These are phyloP conservation scores for Daedaleopsis nitida DNA, from an alignment of 768 basidiomycete genomes.

Conservation along the genomic window DNA sequence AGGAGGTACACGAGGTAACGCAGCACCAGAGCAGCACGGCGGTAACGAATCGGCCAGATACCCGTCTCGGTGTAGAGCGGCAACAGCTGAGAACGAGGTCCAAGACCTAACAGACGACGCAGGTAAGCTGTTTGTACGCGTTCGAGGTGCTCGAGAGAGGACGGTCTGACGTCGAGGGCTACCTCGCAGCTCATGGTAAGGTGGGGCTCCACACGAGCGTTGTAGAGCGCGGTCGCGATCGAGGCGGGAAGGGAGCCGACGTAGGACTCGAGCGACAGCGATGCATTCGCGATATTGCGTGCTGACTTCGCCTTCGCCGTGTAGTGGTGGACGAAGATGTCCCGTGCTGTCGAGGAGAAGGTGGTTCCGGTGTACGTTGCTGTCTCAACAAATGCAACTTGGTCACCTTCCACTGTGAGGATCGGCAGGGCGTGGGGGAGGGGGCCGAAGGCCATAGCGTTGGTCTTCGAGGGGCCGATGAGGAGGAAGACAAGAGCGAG, in stretches of 20 bases:
- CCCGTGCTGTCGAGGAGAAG: not conserved
- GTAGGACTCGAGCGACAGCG: constrained; percentile 4
- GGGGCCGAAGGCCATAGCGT: no score
- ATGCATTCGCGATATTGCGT: not conserved
- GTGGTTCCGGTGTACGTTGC: not conserved
- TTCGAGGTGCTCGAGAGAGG: no score
- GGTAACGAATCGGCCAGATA: not conserved
- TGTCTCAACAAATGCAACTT: no score
- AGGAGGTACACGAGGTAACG: not conserved
- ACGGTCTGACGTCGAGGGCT: not conserved
- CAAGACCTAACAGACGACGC: no score
- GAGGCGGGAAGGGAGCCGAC: not conserved
- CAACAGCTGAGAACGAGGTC: no score
- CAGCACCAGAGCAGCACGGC: not conserved
- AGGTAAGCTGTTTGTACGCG: no score
- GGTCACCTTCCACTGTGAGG: no score
- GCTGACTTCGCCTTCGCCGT: not conserved
- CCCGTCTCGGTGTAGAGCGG: not conserved
- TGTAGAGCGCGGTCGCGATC: not conserved
- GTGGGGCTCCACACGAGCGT: constrained; percentile 9
- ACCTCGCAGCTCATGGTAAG: constrained; percentile 1
- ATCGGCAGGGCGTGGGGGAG: no score
- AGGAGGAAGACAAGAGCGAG: no score
- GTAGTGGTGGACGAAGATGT: constrained; percentile 7
- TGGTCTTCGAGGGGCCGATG: no score